phyloP scores from a whole-genome alignment of 106 monocot genomes.

The Acorus calamus region DNA sequence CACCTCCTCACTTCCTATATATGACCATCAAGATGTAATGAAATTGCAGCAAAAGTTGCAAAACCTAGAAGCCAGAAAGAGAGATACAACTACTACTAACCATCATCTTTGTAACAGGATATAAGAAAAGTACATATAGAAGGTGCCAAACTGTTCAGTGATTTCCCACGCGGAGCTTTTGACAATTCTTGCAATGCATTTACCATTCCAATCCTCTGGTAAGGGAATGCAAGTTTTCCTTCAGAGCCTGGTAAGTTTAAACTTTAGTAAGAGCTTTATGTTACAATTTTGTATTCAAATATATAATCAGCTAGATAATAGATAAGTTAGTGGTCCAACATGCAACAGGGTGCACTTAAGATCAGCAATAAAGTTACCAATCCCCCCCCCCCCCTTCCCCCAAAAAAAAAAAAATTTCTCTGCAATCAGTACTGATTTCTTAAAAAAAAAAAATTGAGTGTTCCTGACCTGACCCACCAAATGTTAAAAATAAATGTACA shows the following conservation, averaged over 20 bases:
- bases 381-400: no score
- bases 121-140: constrained; percentile 54
- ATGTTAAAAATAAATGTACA: no score
- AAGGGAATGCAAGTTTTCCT: constrained; percentile 69
- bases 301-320: no score
- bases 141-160: constrained; percentile 48
- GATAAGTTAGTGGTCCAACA: no score
- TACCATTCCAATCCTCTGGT: constrained; percentile 90
- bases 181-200: constrained; percentile 75
- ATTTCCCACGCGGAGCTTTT: constrained; percentile 55
- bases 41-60: background rate
- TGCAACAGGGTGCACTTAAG: no score
- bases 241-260: constrained; percentile 61
- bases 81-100: constrained; percentile 18
- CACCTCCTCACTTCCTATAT: constrained; percentile 87
- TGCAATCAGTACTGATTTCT: no score
- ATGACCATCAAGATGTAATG: background rate
- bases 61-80: background rate
- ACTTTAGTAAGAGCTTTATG: background rate
- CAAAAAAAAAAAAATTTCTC: no score
- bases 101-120: constrained; percentile 82
- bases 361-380: no score
- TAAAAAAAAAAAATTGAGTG: no score
- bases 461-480: no score
- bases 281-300: no score